These are phyloP conservation scores for Neofusicoccum parvum DNA, from an alignment of 2,329 filamentous ascomycete genomes.

Conservation along the genomic window DNA sequence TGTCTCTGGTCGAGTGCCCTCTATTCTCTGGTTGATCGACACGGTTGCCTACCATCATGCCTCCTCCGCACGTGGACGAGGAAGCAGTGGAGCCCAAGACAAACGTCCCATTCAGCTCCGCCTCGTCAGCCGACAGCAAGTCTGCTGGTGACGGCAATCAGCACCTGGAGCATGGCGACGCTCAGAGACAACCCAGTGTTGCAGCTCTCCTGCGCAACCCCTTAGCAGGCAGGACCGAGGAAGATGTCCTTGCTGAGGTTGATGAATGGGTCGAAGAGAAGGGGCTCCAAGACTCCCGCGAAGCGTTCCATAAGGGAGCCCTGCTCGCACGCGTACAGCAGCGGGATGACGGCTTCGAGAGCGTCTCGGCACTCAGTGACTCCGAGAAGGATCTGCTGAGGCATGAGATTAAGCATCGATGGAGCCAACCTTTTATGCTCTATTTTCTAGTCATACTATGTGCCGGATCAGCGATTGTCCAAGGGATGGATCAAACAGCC, in stretches of 20 bases:
- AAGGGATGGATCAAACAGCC: conserved; percentile 65
- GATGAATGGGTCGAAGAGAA: conserved; percentile 56
- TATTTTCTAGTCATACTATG: conserved; percentile 69
- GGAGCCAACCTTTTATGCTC: conserved; percentile 63
- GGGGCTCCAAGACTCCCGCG: conserved; percentile 51
- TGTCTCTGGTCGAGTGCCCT: background rate
- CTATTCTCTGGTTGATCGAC: background rate
- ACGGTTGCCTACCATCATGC: background rate
- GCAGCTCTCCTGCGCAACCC: conserved; percentile 52
- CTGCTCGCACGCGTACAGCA: conserved; percentile 73
- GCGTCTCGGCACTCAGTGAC: conserved; percentile 62
- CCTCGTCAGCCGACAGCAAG: background rate
- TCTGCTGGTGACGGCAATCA: background rate
- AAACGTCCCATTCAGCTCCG: background rate
- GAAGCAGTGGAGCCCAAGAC: background rate
- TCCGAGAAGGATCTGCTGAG: conserved; percentile 62
- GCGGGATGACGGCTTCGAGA: conserved; percentile 60
- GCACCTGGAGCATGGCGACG: background rate
- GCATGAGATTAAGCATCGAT: conserved; percentile 67
- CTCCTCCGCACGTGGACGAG: background rate
- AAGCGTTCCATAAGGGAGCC: conserved; percentile 66
- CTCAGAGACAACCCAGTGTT: background rate
- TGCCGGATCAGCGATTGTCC: conserved; percentile 69
- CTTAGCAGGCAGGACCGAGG: conserved; percentile 55
- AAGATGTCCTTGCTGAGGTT: conserved; percentile 57